Base-by-base conservation (phyloP, 208 protist species). In the Leishmania turanica region DNA sequence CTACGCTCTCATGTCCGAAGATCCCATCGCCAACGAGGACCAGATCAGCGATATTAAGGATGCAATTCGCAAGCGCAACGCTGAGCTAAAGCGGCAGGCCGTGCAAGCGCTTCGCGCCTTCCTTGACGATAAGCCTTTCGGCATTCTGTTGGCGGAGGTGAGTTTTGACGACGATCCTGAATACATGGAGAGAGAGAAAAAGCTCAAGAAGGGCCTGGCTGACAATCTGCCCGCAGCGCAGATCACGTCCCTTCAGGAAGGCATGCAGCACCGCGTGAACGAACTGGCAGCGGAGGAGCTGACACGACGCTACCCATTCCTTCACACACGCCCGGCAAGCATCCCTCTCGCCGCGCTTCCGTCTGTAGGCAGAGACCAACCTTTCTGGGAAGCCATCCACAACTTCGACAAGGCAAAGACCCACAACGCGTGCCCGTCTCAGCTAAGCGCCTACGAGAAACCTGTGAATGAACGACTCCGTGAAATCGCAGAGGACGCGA, bases 221-320 rank as follows among this genome's bases (percentile, higher is more conserved):
- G 62, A n/a, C 6, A 42, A 84, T 1, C 51, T 69, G 5, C 24
- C 64, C 11, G 31, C 54, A 0, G 53, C 9, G 0, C 56, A 74
- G 9, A 75, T 92, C 42, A 49, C 71, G 0, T 81, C 37, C 0
- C 7, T 91, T 1, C 56, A 84, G 45, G 60, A 81, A 8, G 78
- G 82, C 64, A 83, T 93, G 82, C 85, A 94, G 37, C 74, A 87
- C 3, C 88, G 85, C 49, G 88, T 87, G 4, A 83, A 96, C 80
- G 79, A 89, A 6, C 80, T 96, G 6, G 90, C 90, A 5, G 84
- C 76, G 0, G 82, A 86, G 11, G 77, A 84, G 64, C 84, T 92
- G 24, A 21, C 62, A 9, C 51, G 70, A 9, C 75, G 85, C n/a
- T 77, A 90, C 71, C 85, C 84, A 0, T 87, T 76, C 60, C 31